These are phyloP conservation scores for Cubamyces lactineus DNA, from an alignment of 768 basidiomycete species.

Conservation along the genomic window DNA sequence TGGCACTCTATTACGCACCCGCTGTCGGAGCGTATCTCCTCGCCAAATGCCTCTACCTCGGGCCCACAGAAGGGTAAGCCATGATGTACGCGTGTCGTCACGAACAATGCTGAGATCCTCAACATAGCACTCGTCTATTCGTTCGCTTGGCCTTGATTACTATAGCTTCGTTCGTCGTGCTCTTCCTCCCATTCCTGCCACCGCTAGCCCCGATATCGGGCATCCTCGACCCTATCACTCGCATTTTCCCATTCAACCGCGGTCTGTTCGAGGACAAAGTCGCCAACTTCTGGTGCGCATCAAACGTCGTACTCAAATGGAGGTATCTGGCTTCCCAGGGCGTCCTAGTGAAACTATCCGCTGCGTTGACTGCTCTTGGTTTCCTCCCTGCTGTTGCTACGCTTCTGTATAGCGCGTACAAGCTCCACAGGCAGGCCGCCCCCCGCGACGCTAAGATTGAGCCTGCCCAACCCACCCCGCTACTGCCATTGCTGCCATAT, in stretches of 20 bases:
- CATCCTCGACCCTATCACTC: constrained; percentile 66
- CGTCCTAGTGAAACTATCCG: constrained; percentile 66
- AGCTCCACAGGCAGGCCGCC: constrained; percentile 27
- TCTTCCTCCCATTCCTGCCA: constrained; percentile 83
- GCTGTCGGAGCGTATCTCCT: constrained; percentile 90
- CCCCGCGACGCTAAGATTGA: not conserved
- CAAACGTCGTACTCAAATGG: constrained; percentile 90
- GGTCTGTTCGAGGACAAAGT: constrained; percentile 96
- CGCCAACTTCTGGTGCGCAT: constrained; percentile 97
- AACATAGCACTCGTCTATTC: constrained; percentile 52
- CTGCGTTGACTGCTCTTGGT: constrained; percentile 66
- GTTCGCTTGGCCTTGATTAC: constrained; percentile 68
- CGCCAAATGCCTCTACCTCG: constrained; percentile 86
- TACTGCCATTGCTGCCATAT: constrained; percentile 75
- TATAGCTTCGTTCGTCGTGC: constrained; percentile 58
- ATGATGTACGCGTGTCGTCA: not conserved
- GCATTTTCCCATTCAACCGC: constrained; percentile 91
- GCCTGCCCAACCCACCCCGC: constrained; percentile 44
- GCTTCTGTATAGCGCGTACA: constrained; percentile 44
- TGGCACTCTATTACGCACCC: constrained; percentile 93
- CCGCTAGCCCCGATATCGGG: constrained; percentile 53
- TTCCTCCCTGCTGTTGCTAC: constrained; percentile 66
- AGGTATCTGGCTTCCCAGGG: constrained; percentile 50
- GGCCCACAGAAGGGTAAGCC: constrained; percentile 67
- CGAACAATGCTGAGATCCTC: not conserved